Evolutionary conservation across 78 protist genomes (phyloP).

Genomic region (Ministeria vibrans): DNA sequence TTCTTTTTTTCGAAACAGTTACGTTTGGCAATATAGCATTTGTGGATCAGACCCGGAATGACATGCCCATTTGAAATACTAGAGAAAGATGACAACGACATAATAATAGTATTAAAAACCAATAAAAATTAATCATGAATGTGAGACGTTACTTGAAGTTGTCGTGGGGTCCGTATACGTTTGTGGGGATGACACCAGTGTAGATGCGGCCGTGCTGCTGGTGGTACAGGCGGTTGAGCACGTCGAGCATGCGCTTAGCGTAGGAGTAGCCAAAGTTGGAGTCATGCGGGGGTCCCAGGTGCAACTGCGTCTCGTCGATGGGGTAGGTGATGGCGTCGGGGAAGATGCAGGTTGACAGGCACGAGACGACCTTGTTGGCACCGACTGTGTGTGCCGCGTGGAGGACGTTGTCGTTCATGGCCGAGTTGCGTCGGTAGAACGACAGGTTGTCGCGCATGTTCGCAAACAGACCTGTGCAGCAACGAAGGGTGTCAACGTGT

Average conservation of each 20-base stretch:
- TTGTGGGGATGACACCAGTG: constrained; percentile 85
- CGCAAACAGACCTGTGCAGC: constrained; percentile 78
- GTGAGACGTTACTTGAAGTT: no score
- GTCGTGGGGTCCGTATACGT: constrained; percentile 81
- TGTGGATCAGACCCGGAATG: constrained; percentile 87
- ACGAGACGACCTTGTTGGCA: constrained; percentile 66
- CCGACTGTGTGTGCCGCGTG: background rate
- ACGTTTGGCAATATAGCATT: constrained; percentile 61
- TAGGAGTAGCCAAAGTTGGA: constrained; percentile 87
- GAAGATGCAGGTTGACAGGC: constrained; percentile 87
- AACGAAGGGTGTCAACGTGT: no score
- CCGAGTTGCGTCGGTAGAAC: constrained; percentile 43
- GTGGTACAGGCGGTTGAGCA: constrained; percentile 56
- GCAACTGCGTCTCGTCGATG: constrained; percentile 72
- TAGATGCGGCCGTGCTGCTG: constrained; percentile 66
- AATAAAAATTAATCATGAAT: no score
- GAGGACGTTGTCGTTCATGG: constrained; percentile 76
- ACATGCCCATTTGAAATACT: constrained; percentile 76
- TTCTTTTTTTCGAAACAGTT: background rate
- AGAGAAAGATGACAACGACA: no score
- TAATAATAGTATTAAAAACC: no score
- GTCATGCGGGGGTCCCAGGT: constrained; percentile 83
- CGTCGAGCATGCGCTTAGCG: constrained; percentile 88
- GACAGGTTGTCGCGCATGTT: constrained; percentile 74
- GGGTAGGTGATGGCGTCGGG: constrained; percentile 93